Evolutionary conservation across 2,329 filamentous ascomycete species (phyloP).

Genomic region (Didymella segeticola): DNA sequence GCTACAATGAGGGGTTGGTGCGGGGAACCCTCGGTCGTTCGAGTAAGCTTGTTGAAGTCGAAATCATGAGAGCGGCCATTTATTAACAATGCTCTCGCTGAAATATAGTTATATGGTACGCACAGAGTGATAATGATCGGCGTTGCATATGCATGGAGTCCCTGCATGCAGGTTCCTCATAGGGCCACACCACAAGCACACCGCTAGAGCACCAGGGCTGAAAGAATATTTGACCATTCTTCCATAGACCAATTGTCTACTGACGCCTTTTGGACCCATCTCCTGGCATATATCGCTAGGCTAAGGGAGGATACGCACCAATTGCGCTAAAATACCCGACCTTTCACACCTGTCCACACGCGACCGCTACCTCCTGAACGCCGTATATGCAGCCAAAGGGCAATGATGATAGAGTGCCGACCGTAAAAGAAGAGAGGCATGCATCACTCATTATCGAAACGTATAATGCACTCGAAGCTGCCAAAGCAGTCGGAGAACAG

Average conservation of each 20-base stretch:
- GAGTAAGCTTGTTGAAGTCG: slow-evolving; percentile 1
- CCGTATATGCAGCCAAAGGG: slow-evolving; percentile 16
- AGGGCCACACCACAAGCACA: background rate
- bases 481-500: background rate
- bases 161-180: background rate
- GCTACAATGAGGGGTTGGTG: slow-evolving; percentile 13
- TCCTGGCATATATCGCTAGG: slow-evolving; percentile 5
- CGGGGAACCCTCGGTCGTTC: slow-evolving; percentile 16
- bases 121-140: background rate
- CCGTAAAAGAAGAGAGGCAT: slow-evolving; percentile 7
- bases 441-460: slow-evolving; percentile 11
- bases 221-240: slow-evolving; percentile 3
- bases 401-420: slow-evolving; percentile 9
- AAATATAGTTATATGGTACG: background rate
- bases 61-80: background rate
- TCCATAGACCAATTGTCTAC: slow-evolving; percentile 1
- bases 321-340: slow-evolving; percentile 10
- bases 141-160: background rate
- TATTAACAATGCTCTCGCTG: too few relatives aligned
- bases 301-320: slow-evolving; percentile 5
- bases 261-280: slow-evolving; percentile 8
- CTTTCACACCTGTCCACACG: slow-evolving; percentile 4
- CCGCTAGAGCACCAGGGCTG: background rate
- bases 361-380: slow-evolving; percentile 8
- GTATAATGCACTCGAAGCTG: slow-evolving; percentile 7